Evolutionary conservation across 768 basidiomycete genomes (phyloP), one percentile per base, ranked within the genome.

Genomic region (Hebeloma cylindrosporum): DNA sequence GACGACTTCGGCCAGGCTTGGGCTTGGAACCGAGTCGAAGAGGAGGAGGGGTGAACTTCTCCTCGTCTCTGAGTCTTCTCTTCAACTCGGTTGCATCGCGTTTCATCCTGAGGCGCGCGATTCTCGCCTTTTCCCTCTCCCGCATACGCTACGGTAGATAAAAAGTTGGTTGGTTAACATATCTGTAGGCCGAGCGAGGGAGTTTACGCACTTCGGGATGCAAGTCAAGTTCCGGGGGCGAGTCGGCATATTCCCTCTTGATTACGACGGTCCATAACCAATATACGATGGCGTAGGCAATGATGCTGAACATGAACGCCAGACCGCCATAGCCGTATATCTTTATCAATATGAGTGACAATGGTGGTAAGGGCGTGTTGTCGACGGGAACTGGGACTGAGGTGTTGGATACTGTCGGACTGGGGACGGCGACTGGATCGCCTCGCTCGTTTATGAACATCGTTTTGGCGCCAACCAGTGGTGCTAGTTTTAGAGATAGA

Each of bases 311-410:
- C 45, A 66, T 49, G 37, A 66, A 60, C 1, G 56, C 59, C 26
- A 66, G 53, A 2, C 64, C 64, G 7, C 60, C 57, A 16, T 59
- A 66, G 7, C 56, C 64, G 27, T 66, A 66, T 7, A 63, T 40
- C 27, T 62, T 60, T 29, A 63, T 26, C 4, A 51, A 54, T 17
- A 64, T 46, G 58, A 60, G 52, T 10, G 49, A 57, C 14, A 52
- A 47, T 13, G 50, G 40, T 2, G 60, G 46, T 20, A 58, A 41
- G 9, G 50, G 54, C 7, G 43, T 43, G 14, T 38, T 49, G 39
- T 60, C 25, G 11, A 48, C 31, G 8, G 48, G 33, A 10, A 23
- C 32, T 8, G 23, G 26, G 5, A 29, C 27, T n/a, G n/a, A n/a
- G 13, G 26, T 42, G 2, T 29, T 14, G 7, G 43, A 45, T 4